phyloP scores from a whole-genome alignment of 257 asterid species.

The Thymus mandschuricus region DNA sequence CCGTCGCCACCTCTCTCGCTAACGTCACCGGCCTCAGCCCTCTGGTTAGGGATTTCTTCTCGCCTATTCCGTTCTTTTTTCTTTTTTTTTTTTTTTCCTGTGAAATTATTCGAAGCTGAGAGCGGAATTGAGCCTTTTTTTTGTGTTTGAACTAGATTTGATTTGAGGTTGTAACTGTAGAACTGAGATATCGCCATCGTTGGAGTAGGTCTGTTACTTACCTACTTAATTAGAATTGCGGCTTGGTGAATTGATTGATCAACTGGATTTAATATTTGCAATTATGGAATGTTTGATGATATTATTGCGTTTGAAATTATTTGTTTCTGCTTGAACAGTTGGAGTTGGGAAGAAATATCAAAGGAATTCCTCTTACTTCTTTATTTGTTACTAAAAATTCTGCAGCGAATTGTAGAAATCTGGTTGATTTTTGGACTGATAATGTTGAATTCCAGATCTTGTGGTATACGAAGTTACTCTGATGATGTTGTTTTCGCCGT shows the following conservation, averaged over 20 bases:
- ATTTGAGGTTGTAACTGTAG: neutral
- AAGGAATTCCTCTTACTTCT: neutral
- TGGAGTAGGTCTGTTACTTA: neutral
- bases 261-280: neutral
- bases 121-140: neutral
- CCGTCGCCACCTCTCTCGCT: constrained; percentile 53
- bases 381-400: neutral
- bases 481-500: neutral
- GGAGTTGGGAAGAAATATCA: neutral
- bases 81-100: too few species aligned
- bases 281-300: constrained; percentile 2
- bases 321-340: neutral
- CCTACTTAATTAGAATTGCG: neutral
- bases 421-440: neutral
- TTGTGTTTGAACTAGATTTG: neutral
- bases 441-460: neutral
- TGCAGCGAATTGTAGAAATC: neutral
- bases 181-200: neutral
- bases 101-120: neutral
- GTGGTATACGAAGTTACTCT: neutral
- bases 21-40: constrained; percentile 53
- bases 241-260: neutral
- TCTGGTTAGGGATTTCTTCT: constrained; percentile 34
- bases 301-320: neutral
- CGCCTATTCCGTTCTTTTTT: too few species aligned